Conservation (phyloP, 495 filamentous ascomycete species). For the Geoglossum glabrum region DNA sequence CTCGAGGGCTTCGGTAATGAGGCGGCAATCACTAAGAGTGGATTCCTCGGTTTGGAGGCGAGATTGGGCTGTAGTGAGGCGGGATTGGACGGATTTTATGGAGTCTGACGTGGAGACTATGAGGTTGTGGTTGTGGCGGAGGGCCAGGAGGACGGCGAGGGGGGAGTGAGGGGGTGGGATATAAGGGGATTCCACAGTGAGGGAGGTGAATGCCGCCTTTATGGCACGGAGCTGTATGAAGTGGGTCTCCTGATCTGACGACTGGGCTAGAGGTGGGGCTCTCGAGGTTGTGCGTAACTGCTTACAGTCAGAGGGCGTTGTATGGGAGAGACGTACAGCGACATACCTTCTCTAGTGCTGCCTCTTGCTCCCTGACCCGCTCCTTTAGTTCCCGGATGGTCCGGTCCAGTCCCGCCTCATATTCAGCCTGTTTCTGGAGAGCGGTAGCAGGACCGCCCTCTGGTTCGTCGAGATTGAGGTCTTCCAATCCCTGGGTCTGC, state of each 20-base stretch:
- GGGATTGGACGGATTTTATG: constrained; percentile 30
- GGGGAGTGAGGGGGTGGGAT: constrained; percentile 39
- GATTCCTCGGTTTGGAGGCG: constrained; percentile 37
- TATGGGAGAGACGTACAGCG: not conserved
- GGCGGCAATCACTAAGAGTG: constrained; percentile 37
- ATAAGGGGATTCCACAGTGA: constrained; percentile 28
- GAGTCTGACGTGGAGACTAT: constrained; percentile 41
- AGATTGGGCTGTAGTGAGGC: constrained; percentile 30
- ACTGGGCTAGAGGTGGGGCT: constrained; percentile 13
- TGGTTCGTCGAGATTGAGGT: not conserved
- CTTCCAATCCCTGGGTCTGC: not conserved
- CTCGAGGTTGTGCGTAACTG: constrained; percentile 25
- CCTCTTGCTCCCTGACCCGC: constrained; percentile 43
- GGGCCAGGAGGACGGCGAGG: constrained; percentile 49
- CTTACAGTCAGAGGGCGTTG: not conserved
- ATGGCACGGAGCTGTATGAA: constrained; percentile 34
- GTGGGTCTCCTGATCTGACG: constrained; percentile 23
- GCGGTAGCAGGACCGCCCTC: not conserved
- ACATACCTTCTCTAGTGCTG: constrained; percentile 33
- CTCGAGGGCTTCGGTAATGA: constrained; percentile 32
- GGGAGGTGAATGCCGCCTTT: constrained; percentile 38
- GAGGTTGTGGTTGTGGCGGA: constrained; percentile 40
- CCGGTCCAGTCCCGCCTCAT: constrained; percentile 36
- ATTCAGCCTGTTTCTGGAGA: not conserved
- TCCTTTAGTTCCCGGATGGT: constrained; percentile 44